phyloP scores from a whole-genome alignment of 306 rosid species.

The Vigna reflexopilosa region DNA sequence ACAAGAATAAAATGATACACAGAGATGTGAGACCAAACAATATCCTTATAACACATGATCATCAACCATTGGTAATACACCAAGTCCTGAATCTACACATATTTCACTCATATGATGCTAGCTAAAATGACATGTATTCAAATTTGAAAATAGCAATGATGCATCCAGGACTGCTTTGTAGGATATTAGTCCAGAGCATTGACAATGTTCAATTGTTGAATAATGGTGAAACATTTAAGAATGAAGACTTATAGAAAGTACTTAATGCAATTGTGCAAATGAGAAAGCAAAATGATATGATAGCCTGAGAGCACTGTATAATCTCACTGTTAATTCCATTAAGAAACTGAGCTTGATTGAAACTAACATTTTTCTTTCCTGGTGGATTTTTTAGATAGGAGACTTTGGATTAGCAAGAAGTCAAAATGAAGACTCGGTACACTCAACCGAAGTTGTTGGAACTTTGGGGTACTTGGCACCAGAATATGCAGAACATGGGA shows the following conservation, averaged over 20 bases:
- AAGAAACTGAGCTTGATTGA: conserved; percentile 14
- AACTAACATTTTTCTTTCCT: conserved; percentile 40
- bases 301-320: neutral
- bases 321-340: neutral
- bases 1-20: conserved; percentile 74
- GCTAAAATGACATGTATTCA: neutral
- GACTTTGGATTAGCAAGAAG: conserved; percentile 89
- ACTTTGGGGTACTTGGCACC: conserved; percentile 91
- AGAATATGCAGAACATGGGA: conserved; percentile 90
- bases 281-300: conserved; percentile 1
- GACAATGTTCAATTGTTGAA: neutral
- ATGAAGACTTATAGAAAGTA: neutral
- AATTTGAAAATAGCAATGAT: neutral
- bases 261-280: neutral
- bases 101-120: conserved; percentile 17
- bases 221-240: neutral
- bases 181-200: neutral
- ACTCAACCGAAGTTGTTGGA: conserved; percentile 76
- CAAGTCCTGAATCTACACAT: conserved; percentile 21
- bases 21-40: conserved; percentile 88
- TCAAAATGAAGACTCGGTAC: conserved; percentile 58
- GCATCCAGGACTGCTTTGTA: neutral
- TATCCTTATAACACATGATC: conserved; percentile 85
- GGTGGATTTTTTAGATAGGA: conserved; percentile 63
- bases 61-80: conserved; percentile 69